Evolutionary conservation across 129 eudicot genomes (phyloP), one percentile per base, ranked within the genome.

Genomic region (Tagetes erecta): DNA sequence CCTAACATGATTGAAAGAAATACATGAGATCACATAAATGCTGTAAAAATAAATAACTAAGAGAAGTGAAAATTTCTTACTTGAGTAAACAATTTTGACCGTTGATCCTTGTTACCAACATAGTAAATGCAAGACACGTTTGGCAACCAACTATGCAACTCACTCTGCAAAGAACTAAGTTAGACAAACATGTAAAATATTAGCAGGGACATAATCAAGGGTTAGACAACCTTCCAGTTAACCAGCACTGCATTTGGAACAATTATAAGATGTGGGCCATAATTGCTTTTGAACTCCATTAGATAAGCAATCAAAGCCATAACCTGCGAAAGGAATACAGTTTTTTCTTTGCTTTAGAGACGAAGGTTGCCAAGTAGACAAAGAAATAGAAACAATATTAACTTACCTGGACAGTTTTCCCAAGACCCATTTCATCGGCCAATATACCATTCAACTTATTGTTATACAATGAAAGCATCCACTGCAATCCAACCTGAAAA

Each of bases 371-470:
- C 45, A 36, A 9, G 30, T 36, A 45, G 69, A 74, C 49, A 68
- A 36, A 69, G 10, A 30, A 71, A 55, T 1, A 12, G 13, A 35
- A 44, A 9, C 20, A 31, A 37, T 20, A 6, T 10, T 27, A 33
- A 34, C 68, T 45, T 72, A 89, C 98, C 96, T 93, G 98, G 41
- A 94, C 99, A 67, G 99, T 94, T 84, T 94, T 94, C 76, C 99
- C 99, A 9, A 94, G 96, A 74, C 99, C 99, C 99, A 94, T 94
- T 84, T 94, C 99, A 87, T 94, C 99, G 12, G 99, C 99, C 74
- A 94, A 81, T 82, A 94, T 94, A 58, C 99, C 99, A 66, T 94
- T 94, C 60, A 94, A 65, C 60, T 94, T 94, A 85, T 94, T 94
- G 80, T 94, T 94, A 70, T 94, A 94, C 75, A 94, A 87, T 50